Conservation (phyloP, 768 basidiomycete genomes). For the Cyclocybe aegerita region DNA sequence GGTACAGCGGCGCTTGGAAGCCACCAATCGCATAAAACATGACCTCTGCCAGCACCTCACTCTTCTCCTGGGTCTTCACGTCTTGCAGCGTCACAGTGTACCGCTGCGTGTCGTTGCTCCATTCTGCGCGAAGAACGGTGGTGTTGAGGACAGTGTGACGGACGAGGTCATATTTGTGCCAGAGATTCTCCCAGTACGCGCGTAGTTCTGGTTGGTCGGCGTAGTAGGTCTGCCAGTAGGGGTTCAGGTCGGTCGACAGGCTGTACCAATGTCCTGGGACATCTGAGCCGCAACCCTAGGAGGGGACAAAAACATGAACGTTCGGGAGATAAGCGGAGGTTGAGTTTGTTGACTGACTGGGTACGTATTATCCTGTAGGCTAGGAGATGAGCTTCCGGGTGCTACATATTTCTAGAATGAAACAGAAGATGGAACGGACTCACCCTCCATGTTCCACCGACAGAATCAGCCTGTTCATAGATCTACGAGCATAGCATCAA, state of each 20-base stretch:
- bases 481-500: constrained; percentile 32
- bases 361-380: constrained; percentile 50
- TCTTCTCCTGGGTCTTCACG: constrained; percentile 32
- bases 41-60: constrained; percentile 38
- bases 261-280: constrained; percentile 55
- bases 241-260: constrained; percentile 54
- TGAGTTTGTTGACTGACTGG: constrained; percentile 32
- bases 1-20: constrained; percentile 46
- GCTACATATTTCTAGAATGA: neutral
- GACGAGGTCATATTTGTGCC: constrained; percentile 42
- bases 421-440: constrained; percentile 15
- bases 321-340: neutral
- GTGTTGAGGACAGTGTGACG: constrained; percentile 42
- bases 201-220: constrained; percentile 49
- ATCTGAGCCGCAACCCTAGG: constrained; percentile 56
- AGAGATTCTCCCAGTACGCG: constrained; percentile 49
- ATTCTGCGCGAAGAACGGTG: constrained; percentile 38
- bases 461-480: constrained; percentile 43
- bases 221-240: constrained; percentile 48
- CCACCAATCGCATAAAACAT: constrained; percentile 52
- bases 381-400: neutral
- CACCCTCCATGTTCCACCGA: constrained; percentile 62
- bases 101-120: constrained; percentile 42
- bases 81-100: constrained; percentile 42
- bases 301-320: neutral